phyloP scores from a whole-genome alignment of 2,329 filamentous ascomycete species.

The Clonostachys sp. region DNA sequence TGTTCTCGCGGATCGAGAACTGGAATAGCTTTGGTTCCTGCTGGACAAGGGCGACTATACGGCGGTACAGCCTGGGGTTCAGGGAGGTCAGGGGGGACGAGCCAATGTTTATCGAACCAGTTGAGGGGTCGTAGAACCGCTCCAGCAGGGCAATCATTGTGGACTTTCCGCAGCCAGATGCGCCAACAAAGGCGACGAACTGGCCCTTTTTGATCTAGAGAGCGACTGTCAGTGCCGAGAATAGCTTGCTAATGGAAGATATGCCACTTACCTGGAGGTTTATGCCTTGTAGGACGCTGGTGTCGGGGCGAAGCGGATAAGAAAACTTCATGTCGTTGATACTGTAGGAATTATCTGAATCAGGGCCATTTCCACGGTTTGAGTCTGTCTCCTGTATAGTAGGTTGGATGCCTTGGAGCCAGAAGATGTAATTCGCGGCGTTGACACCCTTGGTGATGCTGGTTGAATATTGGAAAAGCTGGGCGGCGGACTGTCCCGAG shows the following conservation, averaged over 20 bases:
- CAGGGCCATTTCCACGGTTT: constrained; percentile 29
- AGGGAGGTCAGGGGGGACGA: constrained; percentile 18
- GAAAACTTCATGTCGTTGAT: constrained; percentile 64
- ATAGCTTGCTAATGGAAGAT: constrained; percentile 20
- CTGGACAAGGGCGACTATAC: constrained; percentile 38
- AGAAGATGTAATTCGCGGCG: constrained; percentile 45
- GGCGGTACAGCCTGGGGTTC: constrained; percentile 40
- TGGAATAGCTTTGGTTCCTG: constrained; percentile 44
- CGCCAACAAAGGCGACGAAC: constrained; percentile 75
- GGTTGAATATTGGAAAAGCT: constrained; percentile 52
- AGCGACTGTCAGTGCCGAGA: not conserved
- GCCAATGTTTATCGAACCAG: constrained; percentile 18
- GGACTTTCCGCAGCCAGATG: constrained; percentile 91
- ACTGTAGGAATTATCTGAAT: constrained; percentile 59
- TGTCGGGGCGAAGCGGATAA: constrained; percentile 46
- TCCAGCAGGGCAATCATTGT: constrained; percentile 19
- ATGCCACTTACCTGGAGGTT: constrained; percentile 21
- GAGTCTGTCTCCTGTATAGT: constrained; percentile 33
- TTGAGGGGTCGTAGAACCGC: constrained; percentile 13
- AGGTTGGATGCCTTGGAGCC: constrained; percentile 35
- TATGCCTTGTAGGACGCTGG: constrained; percentile 35
- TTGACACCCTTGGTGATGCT: constrained; percentile 50
- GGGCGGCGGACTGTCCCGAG: constrained; percentile 31
- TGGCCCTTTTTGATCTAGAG: constrained; percentile 37
- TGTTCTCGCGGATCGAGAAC: constrained; percentile 34